Base-by-base conservation (phyloP, 164 flowering plant species). In the Paratinospora sagittata region DNA sequence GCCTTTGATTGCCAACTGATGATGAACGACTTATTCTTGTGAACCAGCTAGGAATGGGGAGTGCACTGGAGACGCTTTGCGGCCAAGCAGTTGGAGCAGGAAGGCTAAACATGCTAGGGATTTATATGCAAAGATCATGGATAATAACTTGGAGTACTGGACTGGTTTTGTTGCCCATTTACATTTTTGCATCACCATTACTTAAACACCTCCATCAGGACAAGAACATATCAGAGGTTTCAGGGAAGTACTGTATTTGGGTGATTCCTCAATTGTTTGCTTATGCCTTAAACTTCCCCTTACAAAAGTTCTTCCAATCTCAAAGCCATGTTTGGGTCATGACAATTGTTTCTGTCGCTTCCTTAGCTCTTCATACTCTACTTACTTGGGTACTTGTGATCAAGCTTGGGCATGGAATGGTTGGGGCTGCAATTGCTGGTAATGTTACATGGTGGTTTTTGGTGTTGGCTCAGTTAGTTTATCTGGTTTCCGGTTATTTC, bases 21-120 rank as follows among this genome's bases (percentile, higher is more conserved):
- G 34, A 30, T 30, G n/a, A 30, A 2, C 34, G 4, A 30, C 34
- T 37, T 8, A 45, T 67, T 67, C 17, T 8, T 43, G 16, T 67
- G 33, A 37, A 43, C 63, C 43, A 69, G 72, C 72, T 69, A 1
- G 72, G 72, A 16, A 69, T 69, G 72, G 72, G 72, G 16, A 69
- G 72, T 72, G 89, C 89, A 55, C 77, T 86, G 0, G 85, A 86
- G 77, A 86, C 86, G 7, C 85, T 86, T 0, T 81, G 83, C 37
- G 89, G 89, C 17, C 87, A 86, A 71, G 87, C 89, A 0, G 84
- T 84, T 23, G 89, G 89, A 6, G 87, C 87, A 10, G 86, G 84
- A 61, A 81, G 81, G 66, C 3, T 77, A 2, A 73, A 80, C 69
- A 84, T 82, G 85, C 81, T 86, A 11, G 89, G 87, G 30, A 69